Percentiles rank a stretch among this genome's conserved stretches.
These are phyloP conservation scores for Serendipita sp. DNA, from an alignment of 768 basidiomycete species.

Conservation along the genomic window DNA sequence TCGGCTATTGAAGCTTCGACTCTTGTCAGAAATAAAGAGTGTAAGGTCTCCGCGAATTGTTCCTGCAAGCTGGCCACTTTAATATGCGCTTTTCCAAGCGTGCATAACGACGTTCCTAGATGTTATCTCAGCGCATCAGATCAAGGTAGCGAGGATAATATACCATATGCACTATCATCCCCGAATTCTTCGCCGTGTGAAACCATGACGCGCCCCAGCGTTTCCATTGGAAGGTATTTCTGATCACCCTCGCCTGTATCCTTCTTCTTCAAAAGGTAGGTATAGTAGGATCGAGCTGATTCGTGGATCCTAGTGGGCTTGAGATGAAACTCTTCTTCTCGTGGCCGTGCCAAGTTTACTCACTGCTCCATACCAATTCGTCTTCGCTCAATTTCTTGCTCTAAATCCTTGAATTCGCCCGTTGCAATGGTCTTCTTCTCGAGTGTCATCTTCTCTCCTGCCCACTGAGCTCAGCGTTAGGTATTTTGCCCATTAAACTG, in stretches of 20 bases:
- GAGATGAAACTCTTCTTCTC: neutral
- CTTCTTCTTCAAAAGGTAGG: conserved; percentile 60
- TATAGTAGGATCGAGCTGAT: conserved; percentile 58
- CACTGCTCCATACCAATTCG: conserved; percentile 59
- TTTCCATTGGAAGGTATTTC: conserved; percentile 62
- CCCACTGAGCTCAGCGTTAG: conserved; percentile 42
- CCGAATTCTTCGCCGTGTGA: conserved; percentile 68
- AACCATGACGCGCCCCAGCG: conserved; percentile 76
- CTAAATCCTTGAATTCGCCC: conserved; percentile 66
- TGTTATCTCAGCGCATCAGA: neutral
- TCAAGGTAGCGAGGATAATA: conserved; percentile 10
- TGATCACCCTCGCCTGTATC: conserved; percentile 41
- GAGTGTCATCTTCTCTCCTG: conserved; percentile 74
- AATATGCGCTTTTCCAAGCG: conserved; percentile 70
- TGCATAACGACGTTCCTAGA: conserved; percentile 55
- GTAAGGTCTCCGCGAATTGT: conserved; percentile 53
- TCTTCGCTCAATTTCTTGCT: conserved; percentile 70
- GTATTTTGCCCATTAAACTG: conserved; percentile 18
- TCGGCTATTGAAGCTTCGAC: conserved; percentile 51
- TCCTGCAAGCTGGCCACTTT: conserved; percentile 77
- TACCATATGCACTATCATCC: conserved; percentile 61
- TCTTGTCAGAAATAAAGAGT: conserved; percentile 55
- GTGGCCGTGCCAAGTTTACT: conserved; percentile 17
- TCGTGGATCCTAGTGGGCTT: conserved; percentile 39
- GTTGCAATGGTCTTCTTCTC: conserved; percentile 66